Base-by-base conservation (phyloP, 805 yeast species). In the Hanseniaspora pseudoguilliermondii region DNA sequence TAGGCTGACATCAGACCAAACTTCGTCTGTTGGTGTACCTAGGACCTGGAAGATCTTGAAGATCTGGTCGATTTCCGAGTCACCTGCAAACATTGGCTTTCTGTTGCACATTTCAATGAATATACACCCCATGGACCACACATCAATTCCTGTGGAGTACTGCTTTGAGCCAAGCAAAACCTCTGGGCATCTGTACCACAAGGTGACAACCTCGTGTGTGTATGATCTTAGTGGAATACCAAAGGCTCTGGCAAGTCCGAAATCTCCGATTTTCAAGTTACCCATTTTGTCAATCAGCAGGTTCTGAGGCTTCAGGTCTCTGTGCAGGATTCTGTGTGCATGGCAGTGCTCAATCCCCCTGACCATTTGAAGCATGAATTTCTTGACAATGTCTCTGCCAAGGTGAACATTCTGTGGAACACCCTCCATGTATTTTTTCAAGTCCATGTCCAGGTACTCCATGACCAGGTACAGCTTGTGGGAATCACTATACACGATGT, bases 101-200 rank as follows among this genome's bases (percentile, higher is more conserved):
- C 98, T 96, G n/a, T 96, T 86, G 65, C 93, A 84, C 97, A 93
- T 91, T 66, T 93, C 98, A 2, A 97, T 97, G 68, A 93, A 79
- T 55, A 93, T 93, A 71, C 98, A 93, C 16, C 98, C 98, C 16
- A 96, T 95, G 18, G 96, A 88, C 98, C 98, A 93, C 72, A 93
- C 87, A 67, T 93, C 98, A 59, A 93, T 95, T 9, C 96, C 90
- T 0, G 98, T 93, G 47, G 96, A 86, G 70, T 93, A 93, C 57
- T 95, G 91, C 63, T 96, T 81, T 2, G 96, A 88, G 2, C 98
- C 98, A 65, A 93, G 76, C 53, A 93, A 73, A 34, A 93, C 97
- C 67, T 91, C 98, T 0, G 98, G 98, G 0, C 97, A 96, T 60
- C 98, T 79, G 70, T 91, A 91, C 98, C 98, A 93, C 60, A 93